Base-by-base conservation (phyloP, 2,329 filamentous ascomycete species). In the Fusarium sp. region DNA sequence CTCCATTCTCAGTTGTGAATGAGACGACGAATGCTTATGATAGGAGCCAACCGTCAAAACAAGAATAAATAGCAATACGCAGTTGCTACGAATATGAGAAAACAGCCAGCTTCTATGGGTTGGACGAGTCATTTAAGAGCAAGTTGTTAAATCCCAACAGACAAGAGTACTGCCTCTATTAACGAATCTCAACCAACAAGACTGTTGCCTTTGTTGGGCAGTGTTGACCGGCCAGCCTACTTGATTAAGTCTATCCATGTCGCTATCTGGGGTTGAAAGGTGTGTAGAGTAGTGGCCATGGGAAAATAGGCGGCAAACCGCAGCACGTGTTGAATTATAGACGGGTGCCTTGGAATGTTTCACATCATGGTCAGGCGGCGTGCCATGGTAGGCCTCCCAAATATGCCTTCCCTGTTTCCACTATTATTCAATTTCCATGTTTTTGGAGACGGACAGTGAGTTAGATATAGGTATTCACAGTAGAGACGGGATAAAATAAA, bases 121-220 rank as follows among this genome's bases (percentile, higher is more conserved):
- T 39, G 12, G 33, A 41, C 4, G 4, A 15, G 21, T 31, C 27
- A 18, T 49, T 46, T 49, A 23, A 19, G 15, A 23, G 23, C n/a
- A 10, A 48, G 27, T 48, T n/a, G 27, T 46, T 25, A 54, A 14
- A 39, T n/a, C 31, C 46, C 46, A 9, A 31, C 23, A n/a, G 49
- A 57, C 55, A 11, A 37, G 33, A 57, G 51, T 70, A 73, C 63
- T 51, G 66, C 72, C 61, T 56, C 60, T 44, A 27, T 33, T 29
- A 21, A 29, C 35, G 21, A 48, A 39, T 54, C 29, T 62, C 60
- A 21, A 59, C 68, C 59, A 44, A 45, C 49, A 62, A 38, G 62
- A 55, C 29, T 18, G 57, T 25, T 27, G 33, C 15, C 38, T 25
- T 27, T 42, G 31, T 45, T 39, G 44, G 21, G 55, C 42, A 55